Base-by-base conservation (phyloP, 1,284 basidiomycete genomes). In the Malassezia restricta region DNA sequence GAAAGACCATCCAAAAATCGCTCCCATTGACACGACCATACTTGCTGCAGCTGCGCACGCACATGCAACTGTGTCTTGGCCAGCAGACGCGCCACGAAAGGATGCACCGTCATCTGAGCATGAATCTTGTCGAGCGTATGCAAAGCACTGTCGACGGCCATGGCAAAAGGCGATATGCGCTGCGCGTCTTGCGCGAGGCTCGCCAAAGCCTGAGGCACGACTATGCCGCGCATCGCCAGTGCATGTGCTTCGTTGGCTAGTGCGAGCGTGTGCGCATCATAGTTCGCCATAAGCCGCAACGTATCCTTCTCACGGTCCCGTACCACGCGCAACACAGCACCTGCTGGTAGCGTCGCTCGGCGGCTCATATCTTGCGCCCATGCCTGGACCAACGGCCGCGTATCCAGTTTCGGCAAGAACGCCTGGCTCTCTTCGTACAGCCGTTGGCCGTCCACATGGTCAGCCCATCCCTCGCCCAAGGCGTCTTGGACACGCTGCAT, bases 401-500 rank as follows among this genome's bases (percentile, higher is more conserved):
- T 92, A 70, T 96, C 90, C 46, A 96, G 83, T 76, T 96, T 98
- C 75, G 86, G 87, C 42, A 87, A 82, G 81, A 99, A 99, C 0
- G 88, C 86, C 5, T 82, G 78, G 49, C 83, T 85, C 74, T 98
- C 92, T 38, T 83, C 84, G 67, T 94, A 87, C 0, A 99, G 83
- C 68, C 91, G 90, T 74, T 95, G 89, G 6, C 94, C 94, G 66
- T 99, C 92, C n/a, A 92, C 89, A 64, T 98, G 98, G 57, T 90
- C 82, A 73, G 95, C 91, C 92, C 92, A 98, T 6, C 89, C 91
- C 74, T 89, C 90, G 8, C 92, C 94, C 9, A 99, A 83, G 3
- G 98, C 94, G 72, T 96, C 92, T 72, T 96, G 91, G 47, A 98
- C 92, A n/a, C 91, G 86, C 75, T 91, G 94, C 90, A 98, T 96